Conservation (phyloP, 75 land plant genomes). For the Sequoiadendron giganteum region DNA sequence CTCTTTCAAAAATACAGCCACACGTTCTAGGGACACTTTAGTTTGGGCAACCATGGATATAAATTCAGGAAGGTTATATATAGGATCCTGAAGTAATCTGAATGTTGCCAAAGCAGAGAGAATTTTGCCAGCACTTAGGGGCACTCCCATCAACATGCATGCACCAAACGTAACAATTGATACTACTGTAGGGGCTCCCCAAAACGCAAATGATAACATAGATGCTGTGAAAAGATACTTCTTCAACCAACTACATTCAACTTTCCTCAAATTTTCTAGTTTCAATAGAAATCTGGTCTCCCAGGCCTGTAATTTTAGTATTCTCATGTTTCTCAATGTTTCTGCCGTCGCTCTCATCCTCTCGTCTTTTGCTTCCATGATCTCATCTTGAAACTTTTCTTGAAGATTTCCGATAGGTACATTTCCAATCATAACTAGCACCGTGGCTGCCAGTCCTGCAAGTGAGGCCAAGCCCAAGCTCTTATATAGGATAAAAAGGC, state of each 20-base stretch:
- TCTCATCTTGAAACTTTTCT: slow-evolving; percentile 30
- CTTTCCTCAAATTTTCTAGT: slow-evolving; percentile 22
- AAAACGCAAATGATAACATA: slow-evolving; percentile 23
- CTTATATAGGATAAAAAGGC: slow-evolving; percentile 26
- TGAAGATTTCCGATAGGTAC: slow-evolving; percentile 31
- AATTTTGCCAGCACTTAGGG: slow-evolving; percentile 39
- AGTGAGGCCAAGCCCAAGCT: slow-evolving; percentile 37
- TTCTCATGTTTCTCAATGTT: slow-evolving; percentile 34
- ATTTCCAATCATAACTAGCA: slow-evolving; percentile 22
- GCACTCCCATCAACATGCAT: slow-evolving; percentile 31
- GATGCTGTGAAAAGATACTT: slow-evolving; percentile 15
- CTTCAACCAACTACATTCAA: slow-evolving; percentile 30
- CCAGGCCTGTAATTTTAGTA: slow-evolving; percentile 47
- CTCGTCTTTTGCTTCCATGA: slow-evolving; percentile 43
- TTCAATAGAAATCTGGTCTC: slow-evolving; percentile 28
- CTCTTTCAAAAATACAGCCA: slow-evolving; percentile 30
- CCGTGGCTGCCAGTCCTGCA: slow-evolving; percentile 27
- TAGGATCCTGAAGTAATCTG: slow-evolving; percentile 30
- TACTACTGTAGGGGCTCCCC: slow-evolving; percentile 32
- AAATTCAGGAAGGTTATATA: slow-evolving; percentile 30
- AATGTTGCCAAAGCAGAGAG: slow-evolving; percentile 39
- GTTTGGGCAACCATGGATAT: slow-evolving; percentile 40
- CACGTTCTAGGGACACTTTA: slow-evolving; percentile 40
- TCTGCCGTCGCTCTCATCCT: slow-evolving; percentile 52
- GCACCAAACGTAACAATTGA: slow-evolving; percentile 32